Evolutionary conservation across 2,329 filamentous ascomycete genomes (phyloP).

Genomic region (Aspergillus quadricinctus): DNA sequence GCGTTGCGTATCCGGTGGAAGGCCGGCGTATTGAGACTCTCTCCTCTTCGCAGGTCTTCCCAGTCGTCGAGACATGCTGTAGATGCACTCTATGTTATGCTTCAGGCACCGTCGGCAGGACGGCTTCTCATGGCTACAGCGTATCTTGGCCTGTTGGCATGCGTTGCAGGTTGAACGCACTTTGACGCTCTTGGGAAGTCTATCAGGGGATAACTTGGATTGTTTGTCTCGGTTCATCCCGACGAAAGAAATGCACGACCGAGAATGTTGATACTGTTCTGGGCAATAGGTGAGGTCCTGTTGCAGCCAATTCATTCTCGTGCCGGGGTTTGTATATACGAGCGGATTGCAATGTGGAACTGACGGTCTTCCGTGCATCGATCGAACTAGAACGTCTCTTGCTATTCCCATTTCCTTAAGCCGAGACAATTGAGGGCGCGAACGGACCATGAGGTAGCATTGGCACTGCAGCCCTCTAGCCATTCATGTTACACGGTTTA

Average conservation of each 20-base stretch:
- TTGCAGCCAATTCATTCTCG: neutral
- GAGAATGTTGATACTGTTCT: neutral
- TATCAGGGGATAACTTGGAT: constrained; percentile 4
- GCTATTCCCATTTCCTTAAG: neutral
- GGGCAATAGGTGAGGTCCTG: neutral
- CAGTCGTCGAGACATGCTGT: constrained; percentile 33
- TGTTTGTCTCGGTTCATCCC: constrained; percentile 7
- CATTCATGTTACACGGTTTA: constrained; percentile 9
- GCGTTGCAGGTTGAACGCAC: constrained; percentile 36
- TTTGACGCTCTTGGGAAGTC: constrained; percentile 31
- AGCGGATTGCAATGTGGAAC: neutral
- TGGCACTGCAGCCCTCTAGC: neutral
- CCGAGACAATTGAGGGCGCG: neutral
- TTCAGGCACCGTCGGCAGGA: constrained; percentile 32
- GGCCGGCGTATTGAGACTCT: constrained; percentile 6
- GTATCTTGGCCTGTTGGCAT: constrained; percentile 37
- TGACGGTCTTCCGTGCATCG: neutral
- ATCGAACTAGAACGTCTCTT: neutral
- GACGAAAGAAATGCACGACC: neutral
- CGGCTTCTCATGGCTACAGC: constrained; percentile 34
- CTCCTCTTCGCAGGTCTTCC: constrained; percentile 33
- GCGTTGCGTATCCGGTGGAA: neutral
- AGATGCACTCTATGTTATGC: constrained; percentile 32
- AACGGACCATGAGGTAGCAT: constrained; percentile 11
- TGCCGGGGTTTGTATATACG: neutral